Evolutionary conservation across 106 monocot genomes (phyloP).

Genomic region (Platanthera zijinensis): DNA sequence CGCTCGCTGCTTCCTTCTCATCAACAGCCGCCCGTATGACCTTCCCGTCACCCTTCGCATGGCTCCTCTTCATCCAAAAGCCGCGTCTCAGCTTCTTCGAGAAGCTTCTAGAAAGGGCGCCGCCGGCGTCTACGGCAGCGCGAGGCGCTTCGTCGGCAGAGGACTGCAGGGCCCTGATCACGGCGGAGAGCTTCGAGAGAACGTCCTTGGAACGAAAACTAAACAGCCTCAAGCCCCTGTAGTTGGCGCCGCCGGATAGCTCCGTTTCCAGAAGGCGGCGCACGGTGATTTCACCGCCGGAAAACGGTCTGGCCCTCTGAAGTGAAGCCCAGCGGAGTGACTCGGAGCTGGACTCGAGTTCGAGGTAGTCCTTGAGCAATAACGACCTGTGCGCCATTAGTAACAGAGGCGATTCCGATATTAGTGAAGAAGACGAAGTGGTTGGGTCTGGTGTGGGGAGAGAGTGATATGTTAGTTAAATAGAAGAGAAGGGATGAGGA

Average conservation of each 20-base stretch:
- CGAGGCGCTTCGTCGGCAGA: not conserved
- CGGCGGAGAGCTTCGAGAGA: conserved; percentile 16
- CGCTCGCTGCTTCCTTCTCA: conserved; percentile 6
- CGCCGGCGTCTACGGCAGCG: not conserved
- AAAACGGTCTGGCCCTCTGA: not conserved
- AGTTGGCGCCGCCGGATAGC: conserved; percentile 13
- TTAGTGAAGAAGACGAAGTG: not conserved
- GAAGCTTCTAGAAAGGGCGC: conserved; percentile 8
- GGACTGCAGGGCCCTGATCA: conserved; percentile 8
- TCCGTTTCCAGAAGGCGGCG: conserved; percentile 23
- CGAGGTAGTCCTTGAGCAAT: conserved; percentile 39
- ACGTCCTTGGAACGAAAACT: not conserved
- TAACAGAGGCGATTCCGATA: not conserved
- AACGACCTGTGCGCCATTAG: conserved; percentile 13
- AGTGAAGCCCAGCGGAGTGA: conserved; percentile 6
- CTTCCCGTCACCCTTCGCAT: not conserved
- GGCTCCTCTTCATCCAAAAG: conserved; percentile 13
- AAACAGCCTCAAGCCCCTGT: not conserved
- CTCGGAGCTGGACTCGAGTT: conserved; percentile 14
- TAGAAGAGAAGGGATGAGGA: not conserved
- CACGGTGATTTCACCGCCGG: conserved; percentile 4
- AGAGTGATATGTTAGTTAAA: not conserved
- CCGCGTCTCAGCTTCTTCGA: conserved; percentile 15
- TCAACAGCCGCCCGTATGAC: not conserved
- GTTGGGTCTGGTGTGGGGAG: not conserved